Evolutionary conservation across 2,329 filamentous ascomycete species (phyloP).

Genomic region (Blastomyces silverae): DNA sequence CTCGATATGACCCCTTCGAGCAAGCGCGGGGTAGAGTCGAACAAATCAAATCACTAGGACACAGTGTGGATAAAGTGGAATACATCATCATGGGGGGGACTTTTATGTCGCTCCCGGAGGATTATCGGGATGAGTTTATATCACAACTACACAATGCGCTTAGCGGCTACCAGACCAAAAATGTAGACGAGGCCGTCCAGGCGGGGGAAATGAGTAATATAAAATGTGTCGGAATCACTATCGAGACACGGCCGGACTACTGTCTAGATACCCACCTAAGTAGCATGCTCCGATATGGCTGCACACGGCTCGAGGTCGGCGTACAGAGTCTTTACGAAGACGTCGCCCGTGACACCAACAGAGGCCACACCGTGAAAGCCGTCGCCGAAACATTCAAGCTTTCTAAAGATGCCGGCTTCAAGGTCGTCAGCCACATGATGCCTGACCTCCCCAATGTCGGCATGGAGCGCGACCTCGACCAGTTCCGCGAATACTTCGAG

Average conservation of each 20-base stretch:
- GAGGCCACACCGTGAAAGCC: slow-evolving; percentile 89
- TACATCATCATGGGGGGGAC: slow-evolving; percentile 99
- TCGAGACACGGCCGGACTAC: slow-evolving; percentile 95
- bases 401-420: slow-evolving; percentile 97
- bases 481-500: slow-evolving; percentile 97
- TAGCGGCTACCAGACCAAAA: slow-evolving; percentile 87
- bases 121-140: slow-evolving; percentile 89
- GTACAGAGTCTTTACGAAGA: slow-evolving; percentile 98
- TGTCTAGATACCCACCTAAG: slow-evolving; percentile 92
- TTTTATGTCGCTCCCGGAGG: slow-evolving; percentile 90
- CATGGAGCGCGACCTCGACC: slow-evolving; percentile 94
- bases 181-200: slow-evolving; percentile 90
- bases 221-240: slow-evolving; percentile 97
- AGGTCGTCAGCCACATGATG: slow-evolving; percentile 99
- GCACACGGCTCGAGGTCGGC: slow-evolving; percentile 86
- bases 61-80: slow-evolving; percentile 98
- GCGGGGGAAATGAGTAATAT: slow-evolving; percentile 94
- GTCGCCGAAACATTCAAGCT: slow-evolving; percentile 95
- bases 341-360: slow-evolving; percentile 94
- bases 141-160: slow-evolving; percentile 93
- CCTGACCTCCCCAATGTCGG: slow-evolving; percentile 95
- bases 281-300: slow-evolving; percentile 96
- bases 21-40: slow-evolving; percentile 93
- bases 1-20: slow-evolving; percentile 95
- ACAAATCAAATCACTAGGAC: slow-evolving; percentile 89